Conservation (phyloP, 2,329 filamentous ascomycete genomes). For the Herpotrichia juniperi region DNA sequence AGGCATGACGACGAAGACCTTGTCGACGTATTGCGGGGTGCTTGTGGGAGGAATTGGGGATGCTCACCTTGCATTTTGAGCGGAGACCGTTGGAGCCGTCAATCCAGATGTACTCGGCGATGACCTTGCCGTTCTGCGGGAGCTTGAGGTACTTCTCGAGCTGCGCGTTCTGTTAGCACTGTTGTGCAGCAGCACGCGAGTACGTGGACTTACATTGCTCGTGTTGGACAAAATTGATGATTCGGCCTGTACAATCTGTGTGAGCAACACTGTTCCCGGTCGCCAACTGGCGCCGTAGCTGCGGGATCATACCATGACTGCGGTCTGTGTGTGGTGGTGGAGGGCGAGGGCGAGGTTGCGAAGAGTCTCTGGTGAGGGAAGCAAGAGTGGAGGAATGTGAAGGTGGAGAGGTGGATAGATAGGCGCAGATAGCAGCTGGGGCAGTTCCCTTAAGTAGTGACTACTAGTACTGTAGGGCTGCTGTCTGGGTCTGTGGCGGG, state of each 20-base stretch:
- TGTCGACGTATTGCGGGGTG: background rate
- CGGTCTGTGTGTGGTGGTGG: constrained; percentile 14
- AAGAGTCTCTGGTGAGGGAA: background rate
- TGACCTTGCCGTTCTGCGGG: constrained; percentile 85
- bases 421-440: constrained; percentile 16
- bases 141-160: constrained; percentile 91
- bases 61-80: constrained; percentile 92
- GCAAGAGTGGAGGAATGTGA: background rate
- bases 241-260: constrained; percentile 35
- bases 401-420: background rate
- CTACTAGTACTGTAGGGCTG: constrained; percentile 15
- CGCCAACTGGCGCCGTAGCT: constrained; percentile 7
- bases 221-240: constrained; percentile 55
- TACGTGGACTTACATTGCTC: constrained; percentile 50
- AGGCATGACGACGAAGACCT: background rate
- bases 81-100: constrained; percentile 82
- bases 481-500: constrained; percentile 42
- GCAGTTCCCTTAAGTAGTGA: constrained; percentile 34
- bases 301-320: constrained; percentile 39
- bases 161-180: constrained; percentile 55
- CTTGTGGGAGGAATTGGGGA: background rate
- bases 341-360: background rate
- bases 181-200: constrained; percentile 16
- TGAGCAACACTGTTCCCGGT: constrained; percentile 14
- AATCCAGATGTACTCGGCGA: constrained; percentile 98